Evolutionary conservation across 2,329 filamentous ascomycete species (phyloP).

Genomic region (Nannizziopsis arthrosporioides): DNA sequence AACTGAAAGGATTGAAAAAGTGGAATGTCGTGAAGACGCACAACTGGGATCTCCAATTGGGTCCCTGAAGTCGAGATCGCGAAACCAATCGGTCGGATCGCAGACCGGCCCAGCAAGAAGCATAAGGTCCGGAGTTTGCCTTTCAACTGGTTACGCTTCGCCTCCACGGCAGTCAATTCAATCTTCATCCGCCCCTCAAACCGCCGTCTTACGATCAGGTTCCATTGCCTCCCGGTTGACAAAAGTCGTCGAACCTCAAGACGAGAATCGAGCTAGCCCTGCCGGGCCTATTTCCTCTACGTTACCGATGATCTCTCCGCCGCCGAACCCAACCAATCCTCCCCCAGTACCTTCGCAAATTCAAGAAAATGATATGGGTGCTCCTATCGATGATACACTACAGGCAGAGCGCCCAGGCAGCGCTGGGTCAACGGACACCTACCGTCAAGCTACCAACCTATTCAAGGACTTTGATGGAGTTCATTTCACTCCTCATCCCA

Average conservation of each 20-base stretch:
- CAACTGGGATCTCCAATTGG: conserved; percentile 17
- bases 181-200: conserved; percentile 24
- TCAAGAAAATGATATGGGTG: not conserved
- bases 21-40: conserved; percentile 36
- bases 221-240: conserved; percentile 30
- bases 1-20: conserved; percentile 28
- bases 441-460: conserved; percentile 33
- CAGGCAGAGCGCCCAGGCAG: conserved; percentile 26
- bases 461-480: conserved; percentile 43
- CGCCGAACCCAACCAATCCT: conserved; percentile 1
- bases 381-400: not conserved
- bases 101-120: conserved; percentile 33
- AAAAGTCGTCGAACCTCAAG: conserved; percentile 31
- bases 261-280: conserved; percentile 23
- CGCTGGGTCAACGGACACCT: conserved; percentile 37
- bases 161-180: conserved; percentile 35
- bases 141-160: conserved; percentile 27
- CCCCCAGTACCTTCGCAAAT: not conserved
- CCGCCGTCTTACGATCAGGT: conserved; percentile 24
- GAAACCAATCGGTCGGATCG: conserved; percentile 29
- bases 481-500: conserved; percentile 30
- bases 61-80: conserved; percentile 13
- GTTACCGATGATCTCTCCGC: conserved; percentile 16
- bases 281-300: conserved; percentile 17
- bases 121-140: conserved; percentile 30